Percentiles rank a stretch among this genome's conserved stretches.
These are phyloP conservation scores for Arthrinium phaeospermum DNA, from an alignment of 2,329 filamentous ascomycete genomes.

Conservation along the genomic window DNA sequence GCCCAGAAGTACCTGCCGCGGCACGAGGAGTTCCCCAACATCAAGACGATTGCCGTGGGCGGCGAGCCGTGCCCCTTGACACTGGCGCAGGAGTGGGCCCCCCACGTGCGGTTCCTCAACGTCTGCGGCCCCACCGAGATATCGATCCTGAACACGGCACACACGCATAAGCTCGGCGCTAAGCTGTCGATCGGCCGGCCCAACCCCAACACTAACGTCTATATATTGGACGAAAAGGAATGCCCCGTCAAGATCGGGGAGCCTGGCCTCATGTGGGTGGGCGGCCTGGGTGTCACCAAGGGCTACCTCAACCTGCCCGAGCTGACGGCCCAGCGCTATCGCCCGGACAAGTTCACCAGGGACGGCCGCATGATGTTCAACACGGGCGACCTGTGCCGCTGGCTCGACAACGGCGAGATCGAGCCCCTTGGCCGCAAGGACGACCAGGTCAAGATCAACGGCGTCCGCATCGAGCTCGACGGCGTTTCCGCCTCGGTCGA, in stretches of 20 bases:
- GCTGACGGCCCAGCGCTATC: constrained; percentile 17
- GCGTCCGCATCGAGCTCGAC: constrained; percentile 51
- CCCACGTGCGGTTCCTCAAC: constrained; percentile 18
- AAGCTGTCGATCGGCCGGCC: constrained; percentile 16
- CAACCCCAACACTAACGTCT: constrained; percentile 18
- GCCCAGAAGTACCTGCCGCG: constrained; percentile 17
- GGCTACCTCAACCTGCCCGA: constrained; percentile 11
- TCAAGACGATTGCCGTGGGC: constrained; percentile 17
- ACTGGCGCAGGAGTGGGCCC: constrained; percentile 4
- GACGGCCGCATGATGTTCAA: constrained; percentile 37
- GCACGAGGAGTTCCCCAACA: constrained; percentile 18
- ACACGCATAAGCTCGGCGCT: constrained; percentile 11
- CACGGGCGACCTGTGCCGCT: constrained; percentile 41
- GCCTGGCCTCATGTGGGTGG: constrained; percentile 11
- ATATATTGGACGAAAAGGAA: constrained; percentile 6
- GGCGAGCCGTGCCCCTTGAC: constrained; percentile 15
- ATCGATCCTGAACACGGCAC: constrained; percentile 19
- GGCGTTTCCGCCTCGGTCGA: constrained; percentile 28
- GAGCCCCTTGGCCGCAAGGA: constrained; percentile 50
- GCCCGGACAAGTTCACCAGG: constrained; percentile 24
- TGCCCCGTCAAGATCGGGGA: constrained; percentile 9
- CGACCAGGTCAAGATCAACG: constrained; percentile 54
- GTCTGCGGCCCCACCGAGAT: constrained; percentile 16
- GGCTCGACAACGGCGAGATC: constrained; percentile 35
- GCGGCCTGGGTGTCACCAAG: constrained; percentile 2